A percentile compares a stretch with the other conserved stretches of the same genome.
Evolutionary conservation across 2,329 filamentous ascomycete species (phyloP).

Genomic region (Alternaria sp.): DNA sequence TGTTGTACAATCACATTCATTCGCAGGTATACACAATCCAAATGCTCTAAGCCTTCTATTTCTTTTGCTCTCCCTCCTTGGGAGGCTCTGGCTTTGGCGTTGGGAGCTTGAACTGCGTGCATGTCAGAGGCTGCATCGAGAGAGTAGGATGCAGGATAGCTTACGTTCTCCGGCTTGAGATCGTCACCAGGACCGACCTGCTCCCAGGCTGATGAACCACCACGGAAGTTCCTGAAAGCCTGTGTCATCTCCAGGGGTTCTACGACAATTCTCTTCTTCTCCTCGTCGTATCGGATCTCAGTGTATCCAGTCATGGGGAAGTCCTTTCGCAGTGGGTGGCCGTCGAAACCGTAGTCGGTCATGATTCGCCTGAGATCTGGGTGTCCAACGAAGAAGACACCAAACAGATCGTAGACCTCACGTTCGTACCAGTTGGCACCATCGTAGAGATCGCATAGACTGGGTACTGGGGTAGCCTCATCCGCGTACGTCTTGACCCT

Average conservation of each 20-base stretch:
- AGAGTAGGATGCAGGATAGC: conserved; percentile 35
- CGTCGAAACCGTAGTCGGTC: conserved; percentile 99
- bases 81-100: conserved; percentile 89
- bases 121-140: neutral
- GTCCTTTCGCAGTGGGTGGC: conserved; percentile 95
- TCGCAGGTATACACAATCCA: conserved; percentile 50
- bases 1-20: conserved; percentile 32
- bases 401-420: conserved; percentile 96
- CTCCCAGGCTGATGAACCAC: conserved; percentile 71
- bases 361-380: conserved; percentile 96
- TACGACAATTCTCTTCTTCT: conserved; percentile 99
- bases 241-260: conserved; percentile 98
- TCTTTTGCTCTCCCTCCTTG: conserved; percentile 89
- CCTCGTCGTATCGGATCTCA: conserved; percentile 96
- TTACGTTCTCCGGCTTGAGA: conserved; percentile 71
- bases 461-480: conserved; percentile 91
- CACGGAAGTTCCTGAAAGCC: conserved; percentile 98
- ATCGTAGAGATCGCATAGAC: conserved; percentile 83
- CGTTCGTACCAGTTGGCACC: conserved; percentile 99
- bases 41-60: conserved; percentile 62
- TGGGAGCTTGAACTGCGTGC: conserved; percentile 82
- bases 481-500: conserved; percentile 99
- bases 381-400: conserved; percentile 94
- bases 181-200: conserved; percentile 75
- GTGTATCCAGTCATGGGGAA: conserved; percentile 98